Evolutionary conservation across 75 land plant species (phyloP).

Genomic region (Ceratopteris richardii): DNA sequence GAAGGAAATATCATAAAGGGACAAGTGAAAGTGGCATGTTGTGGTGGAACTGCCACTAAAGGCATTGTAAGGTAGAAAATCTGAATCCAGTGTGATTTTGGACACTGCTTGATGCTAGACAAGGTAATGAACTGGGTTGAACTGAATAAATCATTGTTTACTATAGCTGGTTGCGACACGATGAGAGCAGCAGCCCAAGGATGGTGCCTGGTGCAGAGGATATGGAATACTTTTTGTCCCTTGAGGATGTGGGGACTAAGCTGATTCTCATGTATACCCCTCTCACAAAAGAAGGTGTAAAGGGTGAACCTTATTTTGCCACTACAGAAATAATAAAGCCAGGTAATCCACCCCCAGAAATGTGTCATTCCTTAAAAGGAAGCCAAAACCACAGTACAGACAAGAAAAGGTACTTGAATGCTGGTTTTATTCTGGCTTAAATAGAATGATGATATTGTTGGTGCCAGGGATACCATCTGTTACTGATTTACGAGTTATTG

Average conservation of each 20-base stretch:
- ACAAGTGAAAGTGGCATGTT: conserved; percentile 25
- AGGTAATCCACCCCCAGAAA: no score
- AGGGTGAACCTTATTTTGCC: conserved; percentile 25
- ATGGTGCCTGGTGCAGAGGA: conserved; percentile 29
- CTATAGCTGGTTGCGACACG: conserved; percentile 19
- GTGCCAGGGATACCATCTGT: conserved; percentile 20
- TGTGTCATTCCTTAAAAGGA: not conserved
- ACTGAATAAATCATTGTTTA: no score
- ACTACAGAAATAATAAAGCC: conserved; percentile 19
- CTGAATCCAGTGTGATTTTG: no score
- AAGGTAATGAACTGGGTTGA: no score
- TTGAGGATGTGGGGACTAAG: conserved; percentile 22
- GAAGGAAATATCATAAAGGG: conserved; percentile 20
- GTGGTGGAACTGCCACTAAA: conserved; percentile 26
- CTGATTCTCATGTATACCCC: conserved; percentile 30
- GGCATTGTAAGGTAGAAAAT: conserved; percentile 16
- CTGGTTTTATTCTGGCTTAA: no score
- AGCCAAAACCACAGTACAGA: no score
- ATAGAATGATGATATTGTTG: not conserved
- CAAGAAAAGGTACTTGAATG: no score
- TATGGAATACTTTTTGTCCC: conserved; percentile 12
- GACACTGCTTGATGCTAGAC: no score
- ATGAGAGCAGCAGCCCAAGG: conserved; percentile 14
- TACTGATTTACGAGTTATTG: conserved; percentile 18
- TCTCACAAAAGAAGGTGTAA: conserved; percentile 27